A percentile compares a stretch with the other conserved stretches of the same genome.
Conservation (phyloP, 495 filamentous ascomycete species). For the Podospora comata region DNA sequence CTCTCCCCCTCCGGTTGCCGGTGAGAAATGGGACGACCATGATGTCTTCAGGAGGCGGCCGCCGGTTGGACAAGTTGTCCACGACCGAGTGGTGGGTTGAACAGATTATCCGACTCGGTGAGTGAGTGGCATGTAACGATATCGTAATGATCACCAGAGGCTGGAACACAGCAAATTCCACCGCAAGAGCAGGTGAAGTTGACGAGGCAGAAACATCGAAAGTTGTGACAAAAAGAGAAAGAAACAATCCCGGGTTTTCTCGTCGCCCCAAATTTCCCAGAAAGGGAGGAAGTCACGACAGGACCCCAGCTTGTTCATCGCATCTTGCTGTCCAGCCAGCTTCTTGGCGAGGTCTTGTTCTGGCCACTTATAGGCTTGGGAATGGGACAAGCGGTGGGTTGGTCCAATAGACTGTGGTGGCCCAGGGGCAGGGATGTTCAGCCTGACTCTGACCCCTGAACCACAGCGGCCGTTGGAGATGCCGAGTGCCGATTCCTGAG, state of each 20-base stretch:
- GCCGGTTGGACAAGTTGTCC: not conserved
- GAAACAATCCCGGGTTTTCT: not conserved
- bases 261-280: not conserved
- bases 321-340: not conserved
- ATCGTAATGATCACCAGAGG: not conserved
- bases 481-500: not conserved
- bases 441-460: not conserved
- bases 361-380: not conserved
- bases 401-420: not conserved
- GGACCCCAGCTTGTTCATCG: not conserved
- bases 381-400: not conserved
- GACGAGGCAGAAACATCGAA: not conserved
- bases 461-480: not conserved
- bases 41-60: not conserved
- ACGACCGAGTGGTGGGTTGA: not conserved
- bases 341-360: not conserved
- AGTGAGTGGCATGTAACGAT: not conserved
- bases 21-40: conserved; percentile 21
- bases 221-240: not conserved
- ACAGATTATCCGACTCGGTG: not conserved
- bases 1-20: conserved; percentile 17
- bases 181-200: not conserved
- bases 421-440: not conserved
- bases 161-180: not conserved
- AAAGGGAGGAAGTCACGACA: not conserved